Base-by-base conservation (phyloP, 1,139 yeast genomes). In the Taiozyma sp. region DNA sequence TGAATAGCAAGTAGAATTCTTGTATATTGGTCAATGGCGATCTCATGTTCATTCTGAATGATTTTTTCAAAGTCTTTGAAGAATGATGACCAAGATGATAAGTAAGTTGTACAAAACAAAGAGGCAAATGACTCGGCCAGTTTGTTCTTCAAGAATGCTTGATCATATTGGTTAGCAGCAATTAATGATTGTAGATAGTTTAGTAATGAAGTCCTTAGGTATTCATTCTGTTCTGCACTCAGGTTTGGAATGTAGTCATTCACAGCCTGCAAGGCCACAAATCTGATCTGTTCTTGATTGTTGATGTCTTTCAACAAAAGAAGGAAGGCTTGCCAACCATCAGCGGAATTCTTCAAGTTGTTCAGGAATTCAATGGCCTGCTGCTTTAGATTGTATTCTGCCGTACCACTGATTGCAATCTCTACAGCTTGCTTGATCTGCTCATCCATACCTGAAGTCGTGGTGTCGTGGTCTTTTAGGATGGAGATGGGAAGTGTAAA, bases 401-500 rank as follows among this genome's bases (percentile, higher is more conserved):
- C 79, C n/a, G 85, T 74, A 46, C 88, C 88, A 64, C 85, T 83
- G 56, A 89, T 80, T 40, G 97, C 98, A 57, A 91, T 84, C 59
- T 83, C 85, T 50, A 93, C 96, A 46, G 97, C 99, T 73, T 90
- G 96, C 68, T 81, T 91, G 65, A 93, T 87, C 74, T 90, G 96
- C 61, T 81, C 80, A 61, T 88, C 90, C 95, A 88, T 88, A 2
- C 24, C 10, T 40, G 16, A 7, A 24, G 21, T 39, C 1, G 24
- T 35, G 39, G 21, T 40, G 21, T 39, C 1, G 24, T 35, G 39
- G 21, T 35, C 39, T 35, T 19, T 16, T 35, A 8, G 22, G 16
- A 19, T n/a, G 39, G 22, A 16, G 24, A 37, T 37, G 41, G 24
- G 6, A 37, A 11, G n/a, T 19, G 39, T 30, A 30, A 4, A 13